Base-by-base conservation (phyloP, 1,284 basidiomycete species). In the Pseudozyma thailandica region DNA sequence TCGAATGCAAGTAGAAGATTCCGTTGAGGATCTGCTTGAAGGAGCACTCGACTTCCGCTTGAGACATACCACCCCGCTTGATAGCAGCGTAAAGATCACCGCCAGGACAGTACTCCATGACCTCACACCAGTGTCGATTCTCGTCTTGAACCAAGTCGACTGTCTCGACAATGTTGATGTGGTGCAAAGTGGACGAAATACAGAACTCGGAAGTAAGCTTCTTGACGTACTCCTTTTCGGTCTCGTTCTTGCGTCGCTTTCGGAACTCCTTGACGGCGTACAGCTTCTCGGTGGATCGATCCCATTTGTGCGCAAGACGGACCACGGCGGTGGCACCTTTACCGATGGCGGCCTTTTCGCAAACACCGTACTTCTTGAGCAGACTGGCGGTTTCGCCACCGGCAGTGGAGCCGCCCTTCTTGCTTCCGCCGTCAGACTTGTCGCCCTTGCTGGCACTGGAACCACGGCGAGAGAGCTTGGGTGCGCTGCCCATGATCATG, bases 201-300 rank as follows among this genome's bases (percentile, higher is more conserved):
- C 95, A 98, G 84, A 98, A 98, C 84, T 98, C 95, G 21, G 95
- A 94, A 2, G 95, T 98, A 78, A 98, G 90, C 85, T 98, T 98
- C 89, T 98, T 98, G 86, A 98, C 91, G 82, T 98, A 98, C 85
- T 98, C 96, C 85, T 97, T 97, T 84, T 98, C 94, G 2, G 94
- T 90, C 86, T 98, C 95, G 84, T 96, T 97, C 88, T 95, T 96
- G 80, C 94, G 89, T 73, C 95, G 89, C 84, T 97, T 97, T 59
- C 95, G 90, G 87, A 98, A 98, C 86, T 98, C 95, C 90, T 98
- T 98, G 83, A 98, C 92, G 37, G 95, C 95, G 79, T 98, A 98
- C n/a, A 98, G 87, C 86, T 95, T 96, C 85, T 98, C 96, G 80
- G 95, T 94, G 28, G 87, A 89, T 63, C 94, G 87, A 84, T 98